phyloP scores from a whole-genome alignment of 2,329 filamentous ascomycete species.

The Diaporthe velutina region DNA sequence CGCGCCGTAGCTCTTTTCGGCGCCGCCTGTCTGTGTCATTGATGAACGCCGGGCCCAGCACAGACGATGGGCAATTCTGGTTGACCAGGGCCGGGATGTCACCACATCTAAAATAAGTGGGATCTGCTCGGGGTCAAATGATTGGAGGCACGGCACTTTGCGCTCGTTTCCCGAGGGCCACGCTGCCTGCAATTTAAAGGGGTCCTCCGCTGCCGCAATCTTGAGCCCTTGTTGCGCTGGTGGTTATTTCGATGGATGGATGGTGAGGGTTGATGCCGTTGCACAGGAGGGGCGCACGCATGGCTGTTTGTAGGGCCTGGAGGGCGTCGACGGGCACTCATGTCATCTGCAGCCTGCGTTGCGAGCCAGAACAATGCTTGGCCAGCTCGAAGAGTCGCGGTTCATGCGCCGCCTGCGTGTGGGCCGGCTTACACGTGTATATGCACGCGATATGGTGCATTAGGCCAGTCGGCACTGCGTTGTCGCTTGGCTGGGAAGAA shows the following conservation, averaged over 20 bases:
- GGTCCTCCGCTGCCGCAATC: slow-evolving; percentile 30
- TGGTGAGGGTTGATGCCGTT: neutral
- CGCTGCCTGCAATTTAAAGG: slow-evolving; percentile 38
- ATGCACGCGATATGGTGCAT: neutral
- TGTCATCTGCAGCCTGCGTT: neutral
- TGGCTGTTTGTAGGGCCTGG: neutral
- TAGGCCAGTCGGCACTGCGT: neutral
- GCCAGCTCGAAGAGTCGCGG: neutral
- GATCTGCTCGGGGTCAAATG: slow-evolving; percentile 23
- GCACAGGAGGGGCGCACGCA: slow-evolving; percentile 8
- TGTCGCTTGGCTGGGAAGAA: neutral
- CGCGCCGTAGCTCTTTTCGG: neutral
- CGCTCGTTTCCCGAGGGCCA: slow-evolving; percentile 16
- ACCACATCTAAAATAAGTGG: slow-evolving; percentile 24
- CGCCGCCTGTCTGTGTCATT: neutral
- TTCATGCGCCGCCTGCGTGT: neutral
- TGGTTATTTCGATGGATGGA: neutral
- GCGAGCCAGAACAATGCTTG: neutral
- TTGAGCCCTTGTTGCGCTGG: slow-evolving; percentile 17
- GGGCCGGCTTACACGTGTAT: neutral
- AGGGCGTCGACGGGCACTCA: neutral
- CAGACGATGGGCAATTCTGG: slow-evolving; percentile 5
- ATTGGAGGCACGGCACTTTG: slow-evolving; percentile 27
- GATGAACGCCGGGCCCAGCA: neutral
- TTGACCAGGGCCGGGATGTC: slow-evolving; percentile 20